Conservation (phyloP, 768 basidiomycete genomes). For the Amanita exitialis region DNA sequence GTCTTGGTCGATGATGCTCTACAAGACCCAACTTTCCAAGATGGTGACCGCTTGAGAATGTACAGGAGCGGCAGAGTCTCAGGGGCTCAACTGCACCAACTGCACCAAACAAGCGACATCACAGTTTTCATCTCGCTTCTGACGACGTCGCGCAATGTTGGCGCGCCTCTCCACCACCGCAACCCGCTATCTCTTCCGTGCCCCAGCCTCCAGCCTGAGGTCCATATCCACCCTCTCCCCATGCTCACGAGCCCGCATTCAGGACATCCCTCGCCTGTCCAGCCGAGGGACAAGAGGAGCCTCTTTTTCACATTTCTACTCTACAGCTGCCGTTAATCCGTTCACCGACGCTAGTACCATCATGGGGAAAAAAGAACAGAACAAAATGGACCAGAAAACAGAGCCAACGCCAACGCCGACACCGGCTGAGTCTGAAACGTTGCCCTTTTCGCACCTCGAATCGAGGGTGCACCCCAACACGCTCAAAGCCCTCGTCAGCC, state of each 20-base stretch:
- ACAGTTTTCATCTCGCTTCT: background rate
- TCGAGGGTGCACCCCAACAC: slow-evolving; percentile 28
- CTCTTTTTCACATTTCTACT: background rate
- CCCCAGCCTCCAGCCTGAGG: background rate
- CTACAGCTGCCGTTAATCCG: background rate
- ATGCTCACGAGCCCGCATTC: background rate
- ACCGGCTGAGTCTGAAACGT: background rate
- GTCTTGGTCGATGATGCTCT: too few species aligned
- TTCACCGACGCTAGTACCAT: background rate
- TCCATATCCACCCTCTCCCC: background rate
- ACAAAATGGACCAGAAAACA: background rate
- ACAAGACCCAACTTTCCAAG: too few species aligned
- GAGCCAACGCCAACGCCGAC: background rate
- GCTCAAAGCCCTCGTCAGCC: slow-evolving; percentile 47
- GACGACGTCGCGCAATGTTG: background rate
- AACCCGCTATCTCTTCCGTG: background rate
- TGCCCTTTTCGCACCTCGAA: slow-evolving; percentile 26
- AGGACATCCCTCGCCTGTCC: background rate
- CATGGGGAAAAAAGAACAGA: background rate
- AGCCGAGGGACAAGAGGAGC: too few species aligned
- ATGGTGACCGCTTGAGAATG: too few species aligned
- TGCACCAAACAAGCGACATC: background rate
- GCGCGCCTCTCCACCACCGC: background rate
- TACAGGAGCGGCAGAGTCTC: too few species aligned
- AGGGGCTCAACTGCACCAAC: too few species aligned